phyloP scores from a whole-genome alignment of 768 basidiomycete species.

The Suillus subaureus region DNA sequence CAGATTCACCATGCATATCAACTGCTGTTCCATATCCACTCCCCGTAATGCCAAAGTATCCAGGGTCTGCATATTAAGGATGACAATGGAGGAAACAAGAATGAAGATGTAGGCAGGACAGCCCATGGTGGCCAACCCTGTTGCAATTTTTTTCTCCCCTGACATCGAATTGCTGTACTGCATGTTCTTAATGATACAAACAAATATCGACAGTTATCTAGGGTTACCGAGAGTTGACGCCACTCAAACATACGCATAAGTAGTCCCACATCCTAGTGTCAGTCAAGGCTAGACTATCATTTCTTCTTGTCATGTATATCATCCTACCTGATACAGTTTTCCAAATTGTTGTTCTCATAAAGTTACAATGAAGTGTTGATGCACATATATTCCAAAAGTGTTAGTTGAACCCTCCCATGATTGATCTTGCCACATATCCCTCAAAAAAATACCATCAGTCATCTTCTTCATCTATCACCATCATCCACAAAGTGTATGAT shows the following conservation, averaged over 20 bases:
- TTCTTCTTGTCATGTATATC: neutral
- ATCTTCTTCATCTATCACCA: neutral
- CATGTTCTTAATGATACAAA: too few relatives aligned
- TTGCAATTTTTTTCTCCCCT: too few relatives aligned
- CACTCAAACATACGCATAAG: too few relatives aligned
- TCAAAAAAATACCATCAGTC: neutral
- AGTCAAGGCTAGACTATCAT: too few relatives aligned
- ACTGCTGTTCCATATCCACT: slow-evolving; percentile 54
- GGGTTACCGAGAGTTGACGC: too few relatives aligned
- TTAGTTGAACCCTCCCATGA: neutral
- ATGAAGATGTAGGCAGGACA: slow-evolving; percentile 45
- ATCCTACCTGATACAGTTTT: neutral
- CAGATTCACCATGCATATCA: slow-evolving; percentile 35
- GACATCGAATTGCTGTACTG: too few relatives aligned
- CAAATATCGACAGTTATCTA: too few relatives aligned
- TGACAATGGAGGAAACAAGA: neutral
- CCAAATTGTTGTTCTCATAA: neutral
- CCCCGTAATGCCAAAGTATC: slow-evolving; percentile 48
- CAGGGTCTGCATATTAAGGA: slow-evolving; percentile 32
- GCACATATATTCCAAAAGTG: neutral
- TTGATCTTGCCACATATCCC: neutral
- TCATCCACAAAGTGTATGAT: neutral
- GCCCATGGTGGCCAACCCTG: slow-evolving; percentile 41
- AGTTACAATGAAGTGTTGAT: neutral
- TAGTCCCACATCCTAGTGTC: too few relatives aligned